A percentile compares a stretch with the other conserved stretches of the same genome.
Evolutionary conservation across 192 early-diverging fungal genomes (phyloP).

Genomic region (Umbelopsis ramanniana): DNA sequence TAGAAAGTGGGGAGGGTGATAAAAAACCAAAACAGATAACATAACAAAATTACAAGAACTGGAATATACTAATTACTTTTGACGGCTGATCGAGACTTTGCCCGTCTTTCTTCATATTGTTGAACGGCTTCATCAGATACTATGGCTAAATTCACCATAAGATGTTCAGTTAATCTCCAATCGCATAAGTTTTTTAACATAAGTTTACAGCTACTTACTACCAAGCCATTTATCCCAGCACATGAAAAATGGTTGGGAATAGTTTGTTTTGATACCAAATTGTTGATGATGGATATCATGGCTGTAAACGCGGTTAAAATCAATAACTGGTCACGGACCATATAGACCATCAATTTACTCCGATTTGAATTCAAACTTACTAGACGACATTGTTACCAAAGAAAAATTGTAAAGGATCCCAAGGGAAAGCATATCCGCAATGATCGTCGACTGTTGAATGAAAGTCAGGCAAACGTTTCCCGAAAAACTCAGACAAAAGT

Average conservation of each 20-base stretch:
- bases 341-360: not conserved
- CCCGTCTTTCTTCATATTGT: slow-evolving; percentile 7
- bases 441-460: slow-evolving; percentile 70
- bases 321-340: not conserved
- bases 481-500: not conserved
- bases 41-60: slow-evolving; percentile 18
- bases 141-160: not conserved
- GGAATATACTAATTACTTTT: slow-evolving; percentile 12
- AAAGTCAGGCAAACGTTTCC: slow-evolving; percentile 3
- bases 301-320: slow-evolving; percentile 29
- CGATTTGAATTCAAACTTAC: slow-evolving; percentile 19
- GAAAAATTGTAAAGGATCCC: slow-evolving; percentile 68
- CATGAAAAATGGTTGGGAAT: slow-evolving; percentile 78
- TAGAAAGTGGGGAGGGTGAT: not conserved
- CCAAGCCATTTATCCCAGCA: slow-evolving; percentile 79
- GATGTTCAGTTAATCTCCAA: not conserved
- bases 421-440: slow-evolving; percentile 79
- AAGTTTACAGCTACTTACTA: slow-evolving; percentile 50
- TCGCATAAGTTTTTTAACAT: not conserved
- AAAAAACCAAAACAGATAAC: not conserved
- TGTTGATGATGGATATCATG: slow-evolving; percentile 64
- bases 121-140: slow-evolving; percentile 11
- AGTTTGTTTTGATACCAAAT: slow-evolving; percentile 63
- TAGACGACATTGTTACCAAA: slow-evolving; percentile 64
- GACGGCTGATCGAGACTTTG: not conserved